Evolutionary conservation across 495 filamentous ascomycete species (phyloP), one percentile per base, ranked within the genome.

Genomic region (Terfezia claveryi): DNA sequence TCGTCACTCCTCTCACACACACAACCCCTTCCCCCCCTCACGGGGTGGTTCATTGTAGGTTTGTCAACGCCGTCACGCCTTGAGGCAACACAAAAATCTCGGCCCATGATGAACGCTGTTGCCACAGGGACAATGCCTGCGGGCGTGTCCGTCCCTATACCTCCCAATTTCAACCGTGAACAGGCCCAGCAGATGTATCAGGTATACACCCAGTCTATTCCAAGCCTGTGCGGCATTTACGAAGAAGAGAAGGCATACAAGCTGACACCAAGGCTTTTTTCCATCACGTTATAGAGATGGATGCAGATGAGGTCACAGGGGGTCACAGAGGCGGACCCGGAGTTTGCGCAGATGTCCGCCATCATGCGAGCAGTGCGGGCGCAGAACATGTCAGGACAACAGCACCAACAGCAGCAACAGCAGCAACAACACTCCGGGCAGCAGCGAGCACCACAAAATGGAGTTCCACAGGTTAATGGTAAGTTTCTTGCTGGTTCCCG

Each of bases 401-500:
- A 65, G 37, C 50, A 55, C 17, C 50, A 56, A 38, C 61, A 65
- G 37, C 50, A 55, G 32, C 50, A 56, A 38, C 61, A 62, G 36
- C 55, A 12, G n/a, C n/a, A 59, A 54, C 60, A 56, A 16, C 59
- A 59, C 16, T 55, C 64, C 36, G 57, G 59, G 50, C 62, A 64
- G 12, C 59, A 64, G 37, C 57, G 59, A 36, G 46, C 49, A 53
- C 54, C 52, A 32, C 57, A 60, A 38, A 63, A 60, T 14, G 61
- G 61, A 20, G 57, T 54, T 37, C n/a, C 61, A 11, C 63, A 65
- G 50, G 57, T 54, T 14, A 65, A 65, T 36, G 63, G 63, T 65
- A 62, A 36, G 57, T 55, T 56, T 5, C 2, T 50, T 7, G 23
- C 27, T 52, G 27, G 27, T 32, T 32, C 27, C 27, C 27, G 27